phyloP scores from a whole-genome alignment of 2,329 filamentous ascomycete genomes.

The Nemania diffusa region DNA sequence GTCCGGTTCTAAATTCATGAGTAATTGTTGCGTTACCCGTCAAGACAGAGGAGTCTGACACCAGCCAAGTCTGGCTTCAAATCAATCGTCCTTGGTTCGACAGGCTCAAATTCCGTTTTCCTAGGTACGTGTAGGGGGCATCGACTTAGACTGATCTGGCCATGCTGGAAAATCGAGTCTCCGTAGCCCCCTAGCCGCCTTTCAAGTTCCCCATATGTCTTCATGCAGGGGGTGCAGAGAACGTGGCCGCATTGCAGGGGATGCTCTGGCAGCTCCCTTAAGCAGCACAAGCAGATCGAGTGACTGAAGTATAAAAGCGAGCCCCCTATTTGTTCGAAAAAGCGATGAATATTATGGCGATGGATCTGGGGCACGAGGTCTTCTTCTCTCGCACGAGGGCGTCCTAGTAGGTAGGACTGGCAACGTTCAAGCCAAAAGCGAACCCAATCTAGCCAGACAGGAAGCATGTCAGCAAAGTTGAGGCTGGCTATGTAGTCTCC shows the following conservation, averaged over 20 bases:
- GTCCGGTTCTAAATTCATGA: not conserved
- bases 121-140: not conserved
- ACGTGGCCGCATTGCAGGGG: not conserved
- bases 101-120: not conserved
- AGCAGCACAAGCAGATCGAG: constrained; percentile 58
- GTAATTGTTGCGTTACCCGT: not conserved
- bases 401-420: not conserved
- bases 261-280: constrained; percentile 38
- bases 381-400: not conserved
- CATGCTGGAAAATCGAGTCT: not conserved
- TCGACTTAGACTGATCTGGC: not conserved
- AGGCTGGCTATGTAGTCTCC: constrained; percentile 55
- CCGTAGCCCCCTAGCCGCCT: not conserved
- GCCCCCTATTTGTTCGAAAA: not conserved
- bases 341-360: not conserved
- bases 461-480: not conserved
- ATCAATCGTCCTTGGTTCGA: not conserved
- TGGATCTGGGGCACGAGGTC: not conserved
- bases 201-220: not conserved
- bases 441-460: not conserved
- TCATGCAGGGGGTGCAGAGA: not conserved
- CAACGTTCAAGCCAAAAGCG: not conserved
- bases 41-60: not conserved
- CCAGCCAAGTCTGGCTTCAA: constrained; percentile 4
- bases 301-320: constrained; percentile 47